Evolutionary conservation across 768 basidiomycete species (phyloP).

Genomic region (Antrodiella citrinella): DNA sequence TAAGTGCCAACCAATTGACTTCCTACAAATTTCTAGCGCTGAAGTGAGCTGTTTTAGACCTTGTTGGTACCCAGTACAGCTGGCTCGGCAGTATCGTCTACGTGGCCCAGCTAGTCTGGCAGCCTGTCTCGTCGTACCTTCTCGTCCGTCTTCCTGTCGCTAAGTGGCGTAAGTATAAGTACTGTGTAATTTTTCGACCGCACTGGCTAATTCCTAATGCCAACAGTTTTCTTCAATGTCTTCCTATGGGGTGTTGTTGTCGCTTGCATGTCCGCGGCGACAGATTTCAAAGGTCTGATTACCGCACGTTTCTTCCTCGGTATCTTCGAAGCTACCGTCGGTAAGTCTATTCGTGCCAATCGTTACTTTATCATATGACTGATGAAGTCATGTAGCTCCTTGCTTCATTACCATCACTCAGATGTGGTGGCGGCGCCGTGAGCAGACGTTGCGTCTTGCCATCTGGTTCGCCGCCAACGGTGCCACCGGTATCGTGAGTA

Average conservation of each 20-base stretch:
- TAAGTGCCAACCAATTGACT: too few relatives aligned
- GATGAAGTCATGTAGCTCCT: slow-evolving; percentile 34
- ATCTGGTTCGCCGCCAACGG: slow-evolving; percentile 39
- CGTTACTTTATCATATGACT: too few relatives aligned
- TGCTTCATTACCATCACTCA: slow-evolving; percentile 42
- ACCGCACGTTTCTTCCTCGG: slow-evolving; percentile 36
- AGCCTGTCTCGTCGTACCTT: slow-evolving; percentile 34
- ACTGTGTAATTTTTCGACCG: background rate
- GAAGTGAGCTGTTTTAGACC: slow-evolving; percentile 12
- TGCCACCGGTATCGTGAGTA: slow-evolving; percentile 28
- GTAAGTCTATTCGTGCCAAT: slow-evolving; percentile 18
- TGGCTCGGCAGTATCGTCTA: slow-evolving; percentile 38
- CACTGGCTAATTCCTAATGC: slow-evolving; percentile 21
- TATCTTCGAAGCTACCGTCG: slow-evolving; percentile 39
- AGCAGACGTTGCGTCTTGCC: slow-evolving; percentile 34
- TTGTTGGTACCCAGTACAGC: slow-evolving; percentile 35
- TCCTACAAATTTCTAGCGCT: background rate
- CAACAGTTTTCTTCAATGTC: slow-evolving; percentile 22
- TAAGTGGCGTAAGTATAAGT: slow-evolving; percentile 26
- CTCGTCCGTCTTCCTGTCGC: slow-evolving; percentile 33
- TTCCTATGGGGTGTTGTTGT: slow-evolving; percentile 35
- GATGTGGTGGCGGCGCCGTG: slow-evolving; percentile 45
- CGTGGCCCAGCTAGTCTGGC: slow-evolving; percentile 36
- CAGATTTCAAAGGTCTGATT: slow-evolving; percentile 32
- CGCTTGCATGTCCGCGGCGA: slow-evolving; percentile 30